Evolutionary conservation across 306 rosid genomes (phyloP), one percentile per base, ranked within the genome.

Genomic region (Cucumis cinereus): DNA sequence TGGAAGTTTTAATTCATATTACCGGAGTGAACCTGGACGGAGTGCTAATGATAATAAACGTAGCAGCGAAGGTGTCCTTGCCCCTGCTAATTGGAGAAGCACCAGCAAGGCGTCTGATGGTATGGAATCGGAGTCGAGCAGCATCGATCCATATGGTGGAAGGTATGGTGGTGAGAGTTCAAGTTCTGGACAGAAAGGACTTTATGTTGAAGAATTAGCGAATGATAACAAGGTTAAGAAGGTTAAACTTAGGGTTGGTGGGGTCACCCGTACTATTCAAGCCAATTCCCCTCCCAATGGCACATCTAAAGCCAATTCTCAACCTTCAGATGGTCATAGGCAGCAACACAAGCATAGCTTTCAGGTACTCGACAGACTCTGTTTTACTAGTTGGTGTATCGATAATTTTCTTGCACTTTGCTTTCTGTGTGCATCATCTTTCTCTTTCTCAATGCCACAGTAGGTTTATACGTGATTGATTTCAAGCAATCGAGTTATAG

Each of bases 41-140:
- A 76, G 75, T 75, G 89, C 87, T 30, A 84, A 77, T 38, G 73
- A 75, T 79, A 85, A 82, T 74, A 89, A 83, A 70, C 93, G 93
- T 36, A 81, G 90, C 60, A 86, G 97, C 16, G 93, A 91, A 82
- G 98, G 95, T 10, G 93, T 90, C 73, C 96, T 94, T 85, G 94
- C 98, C 52, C 97, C 95, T 1, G 94, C 91, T 58, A 89, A 90
- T 88, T 88, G 98, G 98, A 93, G 84, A 85, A 88, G 86, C 83
- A 72, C 90, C 17, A 87, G 89, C 75, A 80, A 79, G 76, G 84
- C 76, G 14, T 72, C 61, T 0, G 76, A 72, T 52, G 76, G 76
- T 28, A 11, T 72, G 5, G 76, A 72, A 52, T 72, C 61, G 0
- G 76, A 72, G 61, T 72, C 76, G 4, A 72, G 76, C 28, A 72